Evolutionary conservation across 1,284 basidiomycete species (phyloP).

Genomic region (Cryptococcus sp.): DNA sequence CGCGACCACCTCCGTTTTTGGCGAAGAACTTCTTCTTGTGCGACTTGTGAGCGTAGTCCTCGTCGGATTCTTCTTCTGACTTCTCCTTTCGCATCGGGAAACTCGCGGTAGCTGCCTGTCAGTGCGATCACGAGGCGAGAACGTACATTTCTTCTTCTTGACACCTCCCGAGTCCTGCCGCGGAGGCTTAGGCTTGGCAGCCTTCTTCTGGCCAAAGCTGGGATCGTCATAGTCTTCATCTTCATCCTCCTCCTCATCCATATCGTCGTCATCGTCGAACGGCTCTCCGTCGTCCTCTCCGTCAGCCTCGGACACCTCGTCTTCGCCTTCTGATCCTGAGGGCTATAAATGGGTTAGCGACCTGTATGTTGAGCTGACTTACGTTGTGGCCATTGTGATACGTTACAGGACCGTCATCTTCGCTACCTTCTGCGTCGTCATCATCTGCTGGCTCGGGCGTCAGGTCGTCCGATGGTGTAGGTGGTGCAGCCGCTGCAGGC

Average conservation of each 20-base stretch:
- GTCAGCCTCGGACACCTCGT: constrained; percentile 11
- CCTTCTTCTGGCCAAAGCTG: constrained; percentile 39
- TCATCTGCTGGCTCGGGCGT: constrained; percentile 26
- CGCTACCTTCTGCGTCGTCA: constrained; percentile 20
- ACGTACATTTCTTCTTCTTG: constrained; percentile 29
- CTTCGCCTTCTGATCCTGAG: constrained; percentile 22
- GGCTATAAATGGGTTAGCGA: not conserved
- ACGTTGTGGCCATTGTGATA: constrained; percentile 5
- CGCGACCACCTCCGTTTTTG: constrained; percentile 52
- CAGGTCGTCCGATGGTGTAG: constrained; percentile 25
- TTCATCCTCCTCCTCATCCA: constrained; percentile 33
- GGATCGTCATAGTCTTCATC: constrained; percentile 42
- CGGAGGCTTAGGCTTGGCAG: constrained; percentile 19
- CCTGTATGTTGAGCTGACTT: not conserved
- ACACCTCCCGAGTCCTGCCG: constrained; percentile 10
- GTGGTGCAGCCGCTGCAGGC: constrained; percentile 7
- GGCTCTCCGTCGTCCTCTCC: constrained; percentile 24
- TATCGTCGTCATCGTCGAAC: constrained; percentile 33
- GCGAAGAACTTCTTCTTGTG: constrained; percentile 79
- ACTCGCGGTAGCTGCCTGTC: constrained; percentile 22
- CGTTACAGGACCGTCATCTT: constrained; percentile 12
- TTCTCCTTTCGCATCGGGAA: constrained; percentile 36
- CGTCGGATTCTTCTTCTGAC: constrained; percentile 63
- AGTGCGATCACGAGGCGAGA: not conserved
- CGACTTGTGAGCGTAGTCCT: constrained; percentile 80